Base-by-base conservation (phyloP, 2,329 filamentous ascomycete species). In the Sporothrix humicola region DNA sequence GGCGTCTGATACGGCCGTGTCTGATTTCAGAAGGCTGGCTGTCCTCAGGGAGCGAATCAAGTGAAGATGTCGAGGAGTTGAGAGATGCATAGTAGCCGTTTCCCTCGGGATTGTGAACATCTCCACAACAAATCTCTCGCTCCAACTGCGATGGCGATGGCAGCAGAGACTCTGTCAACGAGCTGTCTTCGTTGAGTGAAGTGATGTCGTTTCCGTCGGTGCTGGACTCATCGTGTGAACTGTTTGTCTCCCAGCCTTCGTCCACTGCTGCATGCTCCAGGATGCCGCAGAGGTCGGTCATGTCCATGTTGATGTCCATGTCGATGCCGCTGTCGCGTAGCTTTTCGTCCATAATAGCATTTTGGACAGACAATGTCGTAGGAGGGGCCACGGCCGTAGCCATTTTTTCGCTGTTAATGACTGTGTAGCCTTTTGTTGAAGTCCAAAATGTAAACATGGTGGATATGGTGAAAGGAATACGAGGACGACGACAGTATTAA, bases 261-360 rank as follows among this genome's bases (percentile, higher is more conserved):
- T 69, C 50, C 48, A 69, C 66, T 2, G 15, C 20, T 2, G 50
- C 48, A 48, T 69, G 66, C 26, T 69, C 66, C 17, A 69, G 13
- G 26, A 69, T 15, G 17, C 66, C 66, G 26, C 66, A 69, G 3
- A 68, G 3, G 20, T 56, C 52, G 1, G 3, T 20, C 20, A 13
- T 52, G 17, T 50, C 66, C 17, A 20, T 23, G 17, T 44, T 13
- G 15, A n/a, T 63, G 15, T 63, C 50, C 20, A 54, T 31, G 26
- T 31, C 20, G 26, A 54, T 54, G 26, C 15, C 50, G 13, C 66
- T 69, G 50, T 69, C 66, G 4, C 42, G 15, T 13, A 42, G 12
- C 48, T 37, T 69, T 12, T 56, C 66, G 17, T 56, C 23, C 4
- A 37, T 37, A 37, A 7, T 5, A 37, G 31, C 31, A 37, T 37